Evolutionary conservation across 331 rosid species (phyloP).

Genomic region (Saraca asoca): DNA sequence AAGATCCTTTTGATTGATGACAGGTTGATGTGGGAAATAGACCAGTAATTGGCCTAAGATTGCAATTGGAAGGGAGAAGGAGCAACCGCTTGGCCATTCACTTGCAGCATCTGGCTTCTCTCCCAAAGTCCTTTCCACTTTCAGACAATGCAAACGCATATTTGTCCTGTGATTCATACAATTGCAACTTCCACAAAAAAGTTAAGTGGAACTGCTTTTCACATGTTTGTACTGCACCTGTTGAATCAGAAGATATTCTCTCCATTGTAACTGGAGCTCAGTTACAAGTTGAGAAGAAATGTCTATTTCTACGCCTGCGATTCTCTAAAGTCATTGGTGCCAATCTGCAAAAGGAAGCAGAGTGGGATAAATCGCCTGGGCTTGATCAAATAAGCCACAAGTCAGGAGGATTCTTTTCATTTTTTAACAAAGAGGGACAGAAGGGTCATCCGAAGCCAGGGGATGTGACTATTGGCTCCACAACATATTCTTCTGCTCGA

Average conservation of each 20-base stretch:
- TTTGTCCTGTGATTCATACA: slow-evolving; percentile 49
- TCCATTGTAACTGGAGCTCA: slow-evolving; percentile 89
- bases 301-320: slow-evolving; percentile 67
- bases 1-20: slow-evolving; percentile 23
- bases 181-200: slow-evolving; percentile 62
- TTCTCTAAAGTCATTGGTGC: slow-evolving; percentile 70
- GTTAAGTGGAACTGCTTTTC: slow-evolving; percentile 78
- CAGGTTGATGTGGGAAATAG: slow-evolving; percentile 89
- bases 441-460: slow-evolving; percentile 53
- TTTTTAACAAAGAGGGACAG: slow-evolving; percentile 31
- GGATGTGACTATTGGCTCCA: slow-evolving; percentile 62
- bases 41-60: slow-evolving; percentile 80
- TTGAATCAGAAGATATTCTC: slow-evolving; percentile 71
- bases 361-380: slow-evolving; percentile 67
- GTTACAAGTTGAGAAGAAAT: slow-evolving; percentile 55
- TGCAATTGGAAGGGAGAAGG: slow-evolving; percentile 80
- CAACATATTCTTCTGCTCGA: slow-evolving; percentile 53
- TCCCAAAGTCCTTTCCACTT: slow-evolving; percentile 71
- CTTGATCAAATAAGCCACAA: slow-evolving; percentile 45
- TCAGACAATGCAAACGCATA: slow-evolving; percentile 64
- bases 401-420: slow-evolving; percentile 41
- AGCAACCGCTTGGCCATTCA: slow-evolving; percentile 83
- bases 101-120: slow-evolving; percentile 78
- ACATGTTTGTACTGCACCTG: slow-evolving; percentile 84
- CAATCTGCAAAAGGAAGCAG: slow-evolving; percentile 44